Conservation (phyloP, 768 basidiomycete genomes). For the Polyporus arcularius region DNA sequence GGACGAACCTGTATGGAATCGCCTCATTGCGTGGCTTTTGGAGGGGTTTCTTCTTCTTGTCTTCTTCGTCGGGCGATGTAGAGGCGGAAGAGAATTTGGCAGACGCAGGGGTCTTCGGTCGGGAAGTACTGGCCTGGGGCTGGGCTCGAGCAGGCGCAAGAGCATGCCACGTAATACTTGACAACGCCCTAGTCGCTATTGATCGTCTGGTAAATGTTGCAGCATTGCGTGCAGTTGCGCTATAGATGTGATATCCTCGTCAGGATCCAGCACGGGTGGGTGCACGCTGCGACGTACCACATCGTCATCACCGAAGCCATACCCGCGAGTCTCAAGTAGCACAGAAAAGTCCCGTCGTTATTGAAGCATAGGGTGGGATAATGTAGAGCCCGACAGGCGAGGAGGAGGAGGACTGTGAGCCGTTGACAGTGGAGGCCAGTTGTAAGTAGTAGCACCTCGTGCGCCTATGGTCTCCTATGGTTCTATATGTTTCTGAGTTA, state of each 20-base stretch:
- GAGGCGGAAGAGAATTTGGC: neutral
- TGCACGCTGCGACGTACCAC: neutral
- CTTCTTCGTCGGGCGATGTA: neutral
- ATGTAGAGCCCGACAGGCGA: too few species aligned
- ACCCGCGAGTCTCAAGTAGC: neutral
- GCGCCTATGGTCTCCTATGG: neutral
- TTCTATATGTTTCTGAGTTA: neutral
- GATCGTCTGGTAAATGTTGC: neutral
- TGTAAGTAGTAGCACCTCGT: too few species aligned
- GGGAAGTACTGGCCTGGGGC: neutral
- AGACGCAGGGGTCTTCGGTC: neutral
- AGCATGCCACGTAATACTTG: neutral
- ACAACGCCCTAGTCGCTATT: neutral
- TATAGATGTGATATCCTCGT: neutral
- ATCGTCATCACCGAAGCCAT: neutral
- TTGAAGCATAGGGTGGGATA: too few species aligned
- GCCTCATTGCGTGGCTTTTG: conserved; percentile 35
- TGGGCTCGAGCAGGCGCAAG: neutral
- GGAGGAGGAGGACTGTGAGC: too few species aligned
- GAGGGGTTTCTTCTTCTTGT: neutral
- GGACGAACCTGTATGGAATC: conserved; percentile 46
- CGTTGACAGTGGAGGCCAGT: too few species aligned
- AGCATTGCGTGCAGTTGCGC: neutral
- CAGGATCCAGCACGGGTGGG: neutral
- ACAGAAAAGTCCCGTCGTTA: too few species aligned